Base-by-base conservation (phyloP, 176 grass and related monocot genomes). In the Raddia guianensis region DNA sequence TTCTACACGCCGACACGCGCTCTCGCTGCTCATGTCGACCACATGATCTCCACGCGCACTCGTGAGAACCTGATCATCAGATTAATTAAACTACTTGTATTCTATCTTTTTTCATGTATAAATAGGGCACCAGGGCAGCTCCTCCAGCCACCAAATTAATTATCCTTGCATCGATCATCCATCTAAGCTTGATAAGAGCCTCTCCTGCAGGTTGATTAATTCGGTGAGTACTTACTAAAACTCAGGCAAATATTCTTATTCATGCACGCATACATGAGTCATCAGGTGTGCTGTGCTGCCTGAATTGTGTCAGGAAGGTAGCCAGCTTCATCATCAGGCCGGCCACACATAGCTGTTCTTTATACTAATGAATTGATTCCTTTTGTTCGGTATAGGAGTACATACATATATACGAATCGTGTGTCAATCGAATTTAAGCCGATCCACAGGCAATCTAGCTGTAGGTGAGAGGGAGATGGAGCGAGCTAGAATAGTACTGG, bases 391-490 rank as follows among this genome's bases (percentile, higher is more conserved):
- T 27, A 27, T 27, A 27, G 27, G 27, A 27, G 27, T 27, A 27
- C 27, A 27, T 27, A 27, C 27, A 27, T 27, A 27, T 27, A 27
- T 27, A 27, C 27, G 27, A 27, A 27, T 27, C 27, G 27, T 27
- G 27, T 27, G 27, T 27, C 27, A 27, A 27, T 27, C 27, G 27
- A 27, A 27, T 27, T 27, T 27, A 27, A 27, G 27, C 27, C 27
- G 27, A 27, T 27, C 27, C 27, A 27, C 1, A 27, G 27, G 27
- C 27, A 27, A 27, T 27, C 27, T 27, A 27, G 27, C 27, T 68
- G 80, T 80, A 54, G 63, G 78, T 80, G 70, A 74, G 51, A 79
- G 68, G 37, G 37, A 40, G 37, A 40, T 40, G 37, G 37, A 40
- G 37, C 37, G 37, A 40, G 37, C 37, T 40, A 76, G 46, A 10